A percentile compares a stretch with the other conserved stretches of the same genome.
phyloP scores from a whole-genome alignment of 1,139 yeast species.

The Pichiaceae sp. region DNA sequence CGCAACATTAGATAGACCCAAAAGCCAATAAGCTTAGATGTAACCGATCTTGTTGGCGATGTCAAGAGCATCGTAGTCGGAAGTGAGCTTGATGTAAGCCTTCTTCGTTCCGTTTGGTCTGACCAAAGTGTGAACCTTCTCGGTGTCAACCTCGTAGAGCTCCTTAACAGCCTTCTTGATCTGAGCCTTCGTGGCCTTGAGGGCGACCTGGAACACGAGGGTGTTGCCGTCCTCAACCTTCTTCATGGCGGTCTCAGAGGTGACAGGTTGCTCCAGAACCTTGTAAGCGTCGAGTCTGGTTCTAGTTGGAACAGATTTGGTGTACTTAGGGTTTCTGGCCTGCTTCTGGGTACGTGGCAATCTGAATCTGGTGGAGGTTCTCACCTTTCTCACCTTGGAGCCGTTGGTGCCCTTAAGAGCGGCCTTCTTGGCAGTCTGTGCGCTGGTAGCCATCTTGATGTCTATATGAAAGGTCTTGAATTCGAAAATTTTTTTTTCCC shows the following conservation, averaged over 20 bases:
- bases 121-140: slow-evolving; percentile 89
- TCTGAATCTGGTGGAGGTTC: slow-evolving; percentile 94
- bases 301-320: slow-evolving; percentile 96
- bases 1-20: background rate
- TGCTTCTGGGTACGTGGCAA: slow-evolving; percentile 95
- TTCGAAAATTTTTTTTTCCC: background rate
- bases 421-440: slow-evolving; percentile 98
- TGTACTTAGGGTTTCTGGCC: slow-evolving; percentile 92
- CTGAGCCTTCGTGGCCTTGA: slow-evolving; percentile 96
- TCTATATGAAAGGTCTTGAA: background rate
- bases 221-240: slow-evolving; percentile 99
- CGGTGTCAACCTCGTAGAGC: slow-evolving; percentile 93
- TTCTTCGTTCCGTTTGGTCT: slow-evolving; percentile 99
- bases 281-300: slow-evolving; percentile 96
- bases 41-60: slow-evolving; percentile 99
- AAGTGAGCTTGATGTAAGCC: slow-evolving; percentile 98
- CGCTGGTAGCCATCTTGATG: slow-evolving; percentile 39
- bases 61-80: slow-evolving; percentile 99
- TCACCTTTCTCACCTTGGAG: slow-evolving; percentile 84
- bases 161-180: slow-evolving; percentile 98
- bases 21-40: slow-evolving; percentile 45
- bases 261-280: slow-evolving; percentile 90
- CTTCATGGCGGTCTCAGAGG: slow-evolving; percentile 98
- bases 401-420: slow-evolving; percentile 96
- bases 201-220: slow-evolving; percentile 95